Evolutionary conservation across 163 green algal species (phyloP), one percentile per base, ranked within the genome.

Genomic region (Scenedesmus sp.): DNA sequence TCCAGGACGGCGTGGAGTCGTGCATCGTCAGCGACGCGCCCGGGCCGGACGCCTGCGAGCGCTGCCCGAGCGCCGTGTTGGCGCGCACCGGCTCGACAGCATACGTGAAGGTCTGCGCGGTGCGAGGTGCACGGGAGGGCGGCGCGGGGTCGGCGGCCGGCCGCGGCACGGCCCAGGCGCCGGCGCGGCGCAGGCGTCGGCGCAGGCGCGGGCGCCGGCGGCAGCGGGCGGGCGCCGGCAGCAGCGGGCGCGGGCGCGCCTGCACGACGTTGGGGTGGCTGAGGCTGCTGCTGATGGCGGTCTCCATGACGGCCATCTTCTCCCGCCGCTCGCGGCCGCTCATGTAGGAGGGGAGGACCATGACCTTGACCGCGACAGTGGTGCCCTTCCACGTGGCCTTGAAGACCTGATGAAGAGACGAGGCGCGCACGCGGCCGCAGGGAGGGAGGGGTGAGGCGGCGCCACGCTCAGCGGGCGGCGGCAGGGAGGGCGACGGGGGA

Each of bases 241-340:
- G 50, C 11, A 15, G 11, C 10, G 50, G 50, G 18, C 50, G n/a
- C n/a, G n/a, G n/a, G 9, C 34, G 67, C 13, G 62, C 76, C 74
- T 88, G 78, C 53, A 84, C 70, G 5, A 80, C 28, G 29, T 85
- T 85, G 34, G 80, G 80, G 48, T 85, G 80, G n/a, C 53, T 56
- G 4, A 85, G 50, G 14, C 28, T 64, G 39, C 39, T 47, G 39
- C 39, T 47, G 39, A 47, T 47, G 39, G 39, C 85, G 0, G 76
- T 82, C 73, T 88, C 85, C 83, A 87, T 88, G 18, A 91, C 70
- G 6, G 81, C 86, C 86, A 91, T 91, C 51, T 83, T 84, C 74
- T 88, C 80, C 15, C 78, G 77, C 58, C 83, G 77, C 77, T 88
- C 83, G 26, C 75, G 67, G 48, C 86, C 86, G 18, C 45, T 85